phyloP scores from a whole-genome alignment of 202 grass and related monocot genomes.

The Digitaria exilis region DNA sequence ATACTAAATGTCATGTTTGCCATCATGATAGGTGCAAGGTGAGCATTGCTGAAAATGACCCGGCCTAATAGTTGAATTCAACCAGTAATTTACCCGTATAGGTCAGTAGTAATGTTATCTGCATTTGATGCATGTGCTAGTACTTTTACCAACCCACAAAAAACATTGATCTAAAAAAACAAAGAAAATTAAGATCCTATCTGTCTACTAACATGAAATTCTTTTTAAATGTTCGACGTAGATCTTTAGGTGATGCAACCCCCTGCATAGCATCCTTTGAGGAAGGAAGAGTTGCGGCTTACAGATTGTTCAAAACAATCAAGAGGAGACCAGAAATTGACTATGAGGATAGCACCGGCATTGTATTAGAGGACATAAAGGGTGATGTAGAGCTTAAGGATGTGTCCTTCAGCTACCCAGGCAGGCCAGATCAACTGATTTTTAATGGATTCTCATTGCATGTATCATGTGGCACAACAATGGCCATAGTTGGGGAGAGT shows the following conservation, averaged over 20 bases:
- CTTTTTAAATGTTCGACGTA: conserved; percentile 15
- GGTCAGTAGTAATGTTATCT: background rate
- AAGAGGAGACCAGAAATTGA: conserved; percentile 75
- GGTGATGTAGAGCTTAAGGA: conserved; percentile 80
- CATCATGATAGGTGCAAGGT: conserved; percentile 72
- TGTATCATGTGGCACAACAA: conserved; percentile 66
- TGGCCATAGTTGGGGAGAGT: conserved; percentile 82
- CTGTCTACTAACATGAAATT: background rate
- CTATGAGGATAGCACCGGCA: conserved; percentile 48
- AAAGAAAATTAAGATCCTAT: background rate
- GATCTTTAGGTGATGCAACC: conserved; percentile 74
- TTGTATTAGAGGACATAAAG: conserved; percentile 66
- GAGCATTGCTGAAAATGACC: conserved; percentile 38
- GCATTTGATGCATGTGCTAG: background rate
- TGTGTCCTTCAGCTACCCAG: conserved; percentile 85
- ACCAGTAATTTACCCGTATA: background rate
- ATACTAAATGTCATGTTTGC: conserved; percentile 69
- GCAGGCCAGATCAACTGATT: conserved; percentile 72
- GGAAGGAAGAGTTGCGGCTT: conserved; percentile 62
- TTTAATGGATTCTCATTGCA: conserved; percentile 73
- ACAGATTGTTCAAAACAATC: conserved; percentile 79
- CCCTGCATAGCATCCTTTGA: conserved; percentile 65
- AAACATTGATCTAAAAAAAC: no score
- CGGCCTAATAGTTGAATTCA: background rate
- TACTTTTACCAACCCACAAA: conserved; percentile 30